Evolutionary conservation across 2,329 filamentous ascomycete species (phyloP), one percentile per base, ranked within the genome.

Genomic region (Fusarium concolor): DNA sequence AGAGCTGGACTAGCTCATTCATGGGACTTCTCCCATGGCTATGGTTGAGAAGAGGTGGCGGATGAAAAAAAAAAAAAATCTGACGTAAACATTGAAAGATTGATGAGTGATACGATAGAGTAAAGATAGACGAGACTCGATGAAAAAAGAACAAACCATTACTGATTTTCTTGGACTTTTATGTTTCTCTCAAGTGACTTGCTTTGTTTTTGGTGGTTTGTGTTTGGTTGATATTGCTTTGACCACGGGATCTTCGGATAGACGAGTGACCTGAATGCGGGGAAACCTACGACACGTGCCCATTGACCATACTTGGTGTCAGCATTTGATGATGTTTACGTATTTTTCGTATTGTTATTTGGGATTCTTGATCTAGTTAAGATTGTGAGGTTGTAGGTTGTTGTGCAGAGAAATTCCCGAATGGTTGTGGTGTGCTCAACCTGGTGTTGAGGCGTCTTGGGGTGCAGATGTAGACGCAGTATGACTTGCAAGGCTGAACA

Each of bases 61-160:
- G 55, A 14, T 50, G 60, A 50, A 69, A 24, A 24, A 29, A 69
- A 24, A 24, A 29, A 54, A 67, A 47, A 67, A 65, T 54, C 38
- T 56, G 42, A 38, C 18, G 47, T 42, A 38, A 64, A 52, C 41
- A 43, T 39, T 62, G 24, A 31, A 56, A 68, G 51, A 45, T 44
- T 66, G 65, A 66, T 33, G 47, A 62, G 50, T 26, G 44, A 60
- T 45, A 60, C 33, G 60, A 66, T 69, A 62, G 56, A 68, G 60
- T 35, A 59, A 56, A 68, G 37, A 69, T 65, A 62, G 66, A 69
- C 35, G 60, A 56, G 50, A 44, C 64, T 64, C 54, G 39, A 66
- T 35, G 56, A 68, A 65, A 56, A 24, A 62, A 42, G 49, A 62
- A 58, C 53, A 58, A 67, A 67, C 45, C 42, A 47, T 42, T 20